These are phyloP conservation scores for Trypethelium eluteriae DNA, from an alignment of 495 filamentous ascomycete genomes.

Conservation along the genomic window DNA sequence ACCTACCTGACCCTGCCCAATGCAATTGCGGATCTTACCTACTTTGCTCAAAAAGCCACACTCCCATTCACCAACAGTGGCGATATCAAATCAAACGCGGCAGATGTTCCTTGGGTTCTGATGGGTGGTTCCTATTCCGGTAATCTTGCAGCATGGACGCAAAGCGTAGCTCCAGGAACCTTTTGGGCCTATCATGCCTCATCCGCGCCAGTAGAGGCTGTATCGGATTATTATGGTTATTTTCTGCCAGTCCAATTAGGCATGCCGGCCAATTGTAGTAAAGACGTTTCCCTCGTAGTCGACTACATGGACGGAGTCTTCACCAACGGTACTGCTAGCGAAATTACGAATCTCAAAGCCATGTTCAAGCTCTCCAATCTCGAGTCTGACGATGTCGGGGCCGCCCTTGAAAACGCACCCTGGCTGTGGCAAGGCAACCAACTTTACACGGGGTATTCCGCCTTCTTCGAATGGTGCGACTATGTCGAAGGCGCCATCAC, in stretches of 20 bases:
- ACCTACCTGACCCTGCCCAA: constrained; percentile 57
- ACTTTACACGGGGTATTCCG: constrained; percentile 41
- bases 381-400: constrained; percentile 51
- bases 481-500: constrained; percentile 37
- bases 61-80: constrained; percentile 50
- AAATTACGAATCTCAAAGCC: constrained; percentile 48
- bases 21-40: constrained; percentile 51
- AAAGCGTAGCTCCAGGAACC: constrained; percentile 50
- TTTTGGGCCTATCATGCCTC: constrained; percentile 63
- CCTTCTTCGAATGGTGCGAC: constrained; percentile 51
- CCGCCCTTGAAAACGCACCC: constrained; percentile 48
- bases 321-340: constrained; percentile 34
- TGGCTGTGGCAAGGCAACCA: constrained; percentile 52
- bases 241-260: constrained; percentile 55
- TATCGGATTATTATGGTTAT: constrained; percentile 60
- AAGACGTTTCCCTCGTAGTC: constrained; percentile 49
- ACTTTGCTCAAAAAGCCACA: constrained; percentile 54
- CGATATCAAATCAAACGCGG: constrained; percentile 40
- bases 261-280: constrained; percentile 57
- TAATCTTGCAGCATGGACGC: constrained; percentile 56
- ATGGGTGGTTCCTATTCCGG: constrained; percentile 60
- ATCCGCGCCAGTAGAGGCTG: constrained; percentile 55
- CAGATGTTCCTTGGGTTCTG: constrained; percentile 56
- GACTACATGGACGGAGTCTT: constrained; percentile 49
- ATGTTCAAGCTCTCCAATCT: constrained; percentile 45